A percentile compares a stretch with the other conserved stretches of the same genome.
Conservation (phyloP, 2,329 filamentous ascomycete genomes). For the Coniosporium tulheliwenetii region DNA sequence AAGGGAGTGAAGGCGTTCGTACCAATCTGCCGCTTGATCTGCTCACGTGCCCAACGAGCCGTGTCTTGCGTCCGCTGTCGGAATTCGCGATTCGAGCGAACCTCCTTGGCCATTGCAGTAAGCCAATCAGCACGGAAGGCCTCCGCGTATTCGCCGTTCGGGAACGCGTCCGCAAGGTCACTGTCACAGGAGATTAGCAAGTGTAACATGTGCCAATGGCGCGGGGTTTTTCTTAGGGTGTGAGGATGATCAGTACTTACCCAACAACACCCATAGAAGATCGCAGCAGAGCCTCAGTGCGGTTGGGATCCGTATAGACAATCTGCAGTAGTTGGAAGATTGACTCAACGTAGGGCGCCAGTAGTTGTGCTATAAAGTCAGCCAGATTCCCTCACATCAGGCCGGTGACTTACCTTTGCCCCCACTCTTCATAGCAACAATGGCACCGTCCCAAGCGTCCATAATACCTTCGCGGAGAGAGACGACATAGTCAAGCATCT, state of each 20-base stretch:
- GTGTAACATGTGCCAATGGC: neutral
- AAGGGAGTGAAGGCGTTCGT: conserved; percentile 6
- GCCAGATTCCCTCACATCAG: conserved; percentile 4
- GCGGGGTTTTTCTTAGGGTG: neutral
- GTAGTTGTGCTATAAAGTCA: conserved; percentile 41
- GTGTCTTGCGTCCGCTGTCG: conserved; percentile 76
- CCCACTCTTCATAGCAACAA: conserved; percentile 80
- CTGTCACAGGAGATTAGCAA: conserved; percentile 34
- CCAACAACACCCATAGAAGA: conserved; percentile 96
- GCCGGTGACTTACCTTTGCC: conserved; percentile 46
- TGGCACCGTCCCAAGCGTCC: conserved; percentile 96
- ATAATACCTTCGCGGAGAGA: conserved; percentile 94
- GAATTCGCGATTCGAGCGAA: conserved; percentile 78
- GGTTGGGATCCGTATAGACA: conserved; percentile 69
- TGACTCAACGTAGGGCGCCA: conserved; percentile 64
- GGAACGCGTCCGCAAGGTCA: conserved; percentile 88
- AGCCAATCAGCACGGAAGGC: conserved; percentile 89
- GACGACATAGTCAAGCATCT: conserved; percentile 94
- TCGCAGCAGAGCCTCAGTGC: conserved; percentile 80
- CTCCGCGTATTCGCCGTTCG: conserved; percentile 68
- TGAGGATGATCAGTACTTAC: conserved; percentile 35
- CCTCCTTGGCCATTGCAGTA: conserved; percentile 78
- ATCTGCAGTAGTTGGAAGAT: conserved; percentile 79
- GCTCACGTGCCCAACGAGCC: conserved; percentile 91
- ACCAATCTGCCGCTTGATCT: conserved; percentile 78